Evolutionary conservation across 2,329 filamentous ascomycete species (phyloP).

Genomic region (Alternaria dauci): DNA sequence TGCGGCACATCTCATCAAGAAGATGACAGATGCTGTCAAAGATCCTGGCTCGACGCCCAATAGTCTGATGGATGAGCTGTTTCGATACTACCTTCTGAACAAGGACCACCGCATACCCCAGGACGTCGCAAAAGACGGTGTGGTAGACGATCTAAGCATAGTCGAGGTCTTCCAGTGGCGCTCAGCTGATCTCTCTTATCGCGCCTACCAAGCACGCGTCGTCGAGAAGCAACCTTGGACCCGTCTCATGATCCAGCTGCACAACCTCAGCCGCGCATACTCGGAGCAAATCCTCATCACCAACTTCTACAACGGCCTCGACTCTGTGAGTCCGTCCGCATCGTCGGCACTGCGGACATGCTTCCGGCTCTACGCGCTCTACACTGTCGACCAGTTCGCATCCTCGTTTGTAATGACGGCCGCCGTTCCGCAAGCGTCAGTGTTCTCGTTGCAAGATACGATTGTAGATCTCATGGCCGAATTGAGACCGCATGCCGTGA

Average conservation of each 20-base stretch:
- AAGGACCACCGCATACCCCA: constrained; percentile 37
- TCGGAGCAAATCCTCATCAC: constrained; percentile 60
- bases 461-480: constrained; percentile 59
- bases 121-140: constrained; percentile 37
- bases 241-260: constrained; percentile 54
- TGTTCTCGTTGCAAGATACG: constrained; percentile 52
- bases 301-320: constrained; percentile 56
- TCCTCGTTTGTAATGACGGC: constrained; percentile 57
- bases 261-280: constrained; percentile 56
- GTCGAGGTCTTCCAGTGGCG: constrained; percentile 58
- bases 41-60: constrained; percentile 43
- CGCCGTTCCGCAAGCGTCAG: constrained; percentile 53
- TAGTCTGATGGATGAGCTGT: constrained; percentile 54
- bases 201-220: constrained; percentile 56
- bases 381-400: constrained; percentile 57
- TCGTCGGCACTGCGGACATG: constrained; percentile 53
- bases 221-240: constrained; percentile 60
- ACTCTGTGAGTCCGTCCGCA: constrained; percentile 23
- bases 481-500: constrained; percentile 61
- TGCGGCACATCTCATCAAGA: constrained; percentile 61
- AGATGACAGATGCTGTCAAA: constrained; percentile 55
- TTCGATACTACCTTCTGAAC: constrained; percentile 52
- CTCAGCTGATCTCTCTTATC: constrained; percentile 54
- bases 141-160: constrained; percentile 51
- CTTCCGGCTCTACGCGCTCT: constrained; percentile 59